Conservation (phyloP, 768 basidiomycete genomes). For the Cyclocybe aegerita region DNA sequence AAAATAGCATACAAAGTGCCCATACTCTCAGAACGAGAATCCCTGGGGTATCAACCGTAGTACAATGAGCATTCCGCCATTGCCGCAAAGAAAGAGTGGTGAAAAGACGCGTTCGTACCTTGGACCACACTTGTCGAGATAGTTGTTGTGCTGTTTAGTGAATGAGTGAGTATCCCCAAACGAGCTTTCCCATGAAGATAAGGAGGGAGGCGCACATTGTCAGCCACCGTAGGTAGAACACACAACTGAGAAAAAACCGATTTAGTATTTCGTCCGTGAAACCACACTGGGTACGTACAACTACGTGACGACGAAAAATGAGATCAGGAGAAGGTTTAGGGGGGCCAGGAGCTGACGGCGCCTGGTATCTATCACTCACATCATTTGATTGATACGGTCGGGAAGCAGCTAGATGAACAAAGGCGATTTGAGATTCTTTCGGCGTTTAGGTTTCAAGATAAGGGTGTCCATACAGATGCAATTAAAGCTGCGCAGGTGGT, state of each 20-base stretch:
- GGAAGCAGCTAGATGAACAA: conserved; percentile 15
- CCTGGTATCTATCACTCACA: conserved; percentile 1
- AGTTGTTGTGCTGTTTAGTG: conserved; percentile 12
- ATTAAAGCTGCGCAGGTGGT: conserved; percentile 20
- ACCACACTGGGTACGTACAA: neutral
- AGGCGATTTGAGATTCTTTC: neutral
- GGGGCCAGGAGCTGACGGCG: neutral
- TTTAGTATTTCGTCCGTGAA: neutral
- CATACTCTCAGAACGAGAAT: conserved; percentile 25
- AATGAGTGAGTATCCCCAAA: neutral
- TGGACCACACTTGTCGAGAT: conserved; percentile 20
- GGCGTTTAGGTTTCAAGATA: neutral
- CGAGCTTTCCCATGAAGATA: neutral
- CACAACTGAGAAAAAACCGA: conserved; percentile 15
- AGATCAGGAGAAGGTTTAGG: neutral
- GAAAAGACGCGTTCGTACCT: conserved; percentile 7
- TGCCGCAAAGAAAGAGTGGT: neutral
- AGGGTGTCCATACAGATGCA: conserved; percentile 21
- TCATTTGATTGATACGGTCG: conserved; percentile 14
- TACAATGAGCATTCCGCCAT: neutral
- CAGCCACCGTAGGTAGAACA: conserved; percentile 30
- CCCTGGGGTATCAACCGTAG: conserved; percentile 6
- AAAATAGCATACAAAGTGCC: conserved; percentile 24
- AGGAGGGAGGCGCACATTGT: conserved; percentile 13
- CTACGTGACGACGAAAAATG: neutral